Base-by-base conservation (phyloP, 352 stramenopile genomes). In the Phytopythium boreale region DNA sequence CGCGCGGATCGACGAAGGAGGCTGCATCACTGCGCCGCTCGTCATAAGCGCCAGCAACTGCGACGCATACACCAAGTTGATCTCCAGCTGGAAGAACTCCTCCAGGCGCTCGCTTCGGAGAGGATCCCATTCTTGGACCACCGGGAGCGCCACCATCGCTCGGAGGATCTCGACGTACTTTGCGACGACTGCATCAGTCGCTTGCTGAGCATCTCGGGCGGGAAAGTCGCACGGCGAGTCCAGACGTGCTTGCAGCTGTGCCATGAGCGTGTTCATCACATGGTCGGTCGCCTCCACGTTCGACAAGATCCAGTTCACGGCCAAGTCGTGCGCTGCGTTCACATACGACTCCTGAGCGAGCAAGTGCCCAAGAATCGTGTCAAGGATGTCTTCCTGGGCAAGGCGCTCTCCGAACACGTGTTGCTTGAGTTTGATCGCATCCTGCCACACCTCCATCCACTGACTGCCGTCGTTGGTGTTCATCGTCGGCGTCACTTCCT, bases 361-460 rank as follows among this genome's bases (percentile, higher is more conserved):
- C 14, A 92, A 58, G 41, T 87, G 79, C 29, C 72, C 74, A 36
- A 89, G 63, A 41, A 92, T 76, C 14, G 77, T 61, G 20, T 79
- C 74, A 8, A 90, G 62, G 26, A 92, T 86, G 26, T 61, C 66
- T 46, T 92, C 75, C 63, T 88, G 75, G 17, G 61, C 77, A 2
- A 90, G 41, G 20, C 75, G 71, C 29, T 88, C 82, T 2, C 80
- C 82, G 70, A 92, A 90, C 8, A 85, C 71, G 63, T 89, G 84
- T 10, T 81, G 80, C 70, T 92, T 89, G 24, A 92, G 62, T 57
- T 89, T 84, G 31, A 81, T 26, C n/a, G 75, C 80, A 59, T 92
- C 82, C 51, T 80, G 75, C 63, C 82, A 78, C 19, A 92, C 69
- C 37, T 75, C 72, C 19, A 81, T 71, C 84, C 84, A 92, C 59